phyloP scores from a whole-genome alignment of 1,284 basidiomycete genomes.

The Porodaedalea pini region DNA sequence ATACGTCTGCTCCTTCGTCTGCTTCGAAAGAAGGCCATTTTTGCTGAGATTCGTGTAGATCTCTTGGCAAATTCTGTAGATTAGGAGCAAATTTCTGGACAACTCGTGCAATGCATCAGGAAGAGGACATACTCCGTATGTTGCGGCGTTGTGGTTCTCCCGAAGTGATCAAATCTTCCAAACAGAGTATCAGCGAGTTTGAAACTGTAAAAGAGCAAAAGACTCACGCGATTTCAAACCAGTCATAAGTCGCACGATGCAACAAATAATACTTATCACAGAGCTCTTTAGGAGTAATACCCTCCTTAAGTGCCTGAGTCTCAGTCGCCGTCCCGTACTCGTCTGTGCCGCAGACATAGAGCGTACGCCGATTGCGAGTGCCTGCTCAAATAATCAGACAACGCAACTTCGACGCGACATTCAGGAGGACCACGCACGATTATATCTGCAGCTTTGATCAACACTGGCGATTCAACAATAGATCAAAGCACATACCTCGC shows the following conservation, averaged over 20 bases:
- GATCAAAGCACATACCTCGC: conserved; percentile 67
- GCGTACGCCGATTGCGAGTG: conserved; percentile 68
- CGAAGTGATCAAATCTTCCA: conserved; percentile 92
- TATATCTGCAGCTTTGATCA: conserved; percentile 47
- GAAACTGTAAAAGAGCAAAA: conserved; percentile 5
- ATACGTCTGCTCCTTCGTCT: conserved; percentile 88
- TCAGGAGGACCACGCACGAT: conserved; percentile 46
- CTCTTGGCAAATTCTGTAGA: conserved; percentile 77
- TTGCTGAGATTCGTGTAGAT: conserved; percentile 82
- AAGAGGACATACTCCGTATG: conserved; percentile 75
- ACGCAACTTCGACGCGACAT: background rate
- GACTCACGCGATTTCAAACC: conserved; percentile 82
- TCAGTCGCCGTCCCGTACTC: conserved; percentile 99
- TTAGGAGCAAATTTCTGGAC: conserved; percentile 16
- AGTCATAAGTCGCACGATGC: conserved; percentile 92
- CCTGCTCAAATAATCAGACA: conserved; percentile 41
- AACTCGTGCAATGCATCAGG: background rate
- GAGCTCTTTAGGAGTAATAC: conserved; percentile 80
- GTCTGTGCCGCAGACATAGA: conserved; percentile 96
- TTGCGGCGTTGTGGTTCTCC: conserved; percentile 86
- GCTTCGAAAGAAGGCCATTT: conserved; percentile 73
- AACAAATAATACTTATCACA: conserved; percentile 93
- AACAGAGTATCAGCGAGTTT: conserved; percentile 19
- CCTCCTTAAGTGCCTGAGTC: conserved; percentile 95
- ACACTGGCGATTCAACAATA: conserved; percentile 21